Conservation (phyloP, 2,329 filamentous ascomycete species). For the Curvularia sp. region DNA sequence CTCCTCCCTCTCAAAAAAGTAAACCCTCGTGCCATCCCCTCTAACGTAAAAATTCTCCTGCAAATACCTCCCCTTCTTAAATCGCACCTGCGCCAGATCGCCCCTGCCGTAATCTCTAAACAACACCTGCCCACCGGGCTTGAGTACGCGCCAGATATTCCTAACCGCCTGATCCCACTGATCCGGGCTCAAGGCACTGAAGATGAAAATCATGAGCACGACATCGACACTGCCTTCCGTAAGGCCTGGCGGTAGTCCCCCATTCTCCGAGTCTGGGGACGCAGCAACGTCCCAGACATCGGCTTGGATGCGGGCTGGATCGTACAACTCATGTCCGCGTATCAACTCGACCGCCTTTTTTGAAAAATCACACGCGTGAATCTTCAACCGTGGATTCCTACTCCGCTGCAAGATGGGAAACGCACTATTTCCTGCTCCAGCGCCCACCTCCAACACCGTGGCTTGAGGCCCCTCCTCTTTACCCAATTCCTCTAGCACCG, state of each 20-base stretch:
- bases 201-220: constrained; percentile 95
- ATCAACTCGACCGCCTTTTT: constrained; percentile 95
- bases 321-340: constrained; percentile 78
- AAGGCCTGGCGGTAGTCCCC: constrained; percentile 75
- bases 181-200: constrained; percentile 83
- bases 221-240: constrained; percentile 84
- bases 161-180: constrained; percentile 85
- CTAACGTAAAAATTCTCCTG: constrained; percentile 97
- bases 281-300: constrained; percentile 91
- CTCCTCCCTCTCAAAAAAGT: constrained; percentile 93
- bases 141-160: constrained; percentile 83
- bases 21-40: constrained; percentile 93
- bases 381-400: constrained; percentile 78
- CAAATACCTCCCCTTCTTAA: constrained; percentile 93
- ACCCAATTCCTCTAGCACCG: constrained; percentile 79
- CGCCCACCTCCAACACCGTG: constrained; percentile 86
- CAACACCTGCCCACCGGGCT: constrained; percentile 89
- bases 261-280: constrained; percentile 54
- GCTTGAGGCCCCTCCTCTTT: constrained; percentile 71
- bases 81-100: constrained; percentile 93
- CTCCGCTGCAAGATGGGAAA: constrained; percentile 89
- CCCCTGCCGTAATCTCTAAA: constrained; percentile 97
- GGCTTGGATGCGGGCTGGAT: constrained; percentile 74
- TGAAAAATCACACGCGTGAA: constrained; percentile 96
- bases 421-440: constrained; percentile 94